A percentile compares a stretch with the other conserved stretches of the same genome.
phyloP scores from a whole-genome alignment of 129 eudicot genomes.

The Scalesia atractyloides region DNA sequence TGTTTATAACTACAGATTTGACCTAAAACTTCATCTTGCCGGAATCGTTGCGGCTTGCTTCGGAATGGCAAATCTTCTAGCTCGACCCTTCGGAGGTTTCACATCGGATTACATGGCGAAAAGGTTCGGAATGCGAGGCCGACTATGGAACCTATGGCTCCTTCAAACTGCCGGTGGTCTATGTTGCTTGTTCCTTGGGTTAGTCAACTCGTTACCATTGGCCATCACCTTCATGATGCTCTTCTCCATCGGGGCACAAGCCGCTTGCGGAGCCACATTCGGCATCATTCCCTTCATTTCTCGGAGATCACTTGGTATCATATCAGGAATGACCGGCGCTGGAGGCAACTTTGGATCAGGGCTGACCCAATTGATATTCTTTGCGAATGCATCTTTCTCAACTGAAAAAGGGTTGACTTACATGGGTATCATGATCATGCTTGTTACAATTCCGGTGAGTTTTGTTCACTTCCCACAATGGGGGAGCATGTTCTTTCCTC shows the following conservation, averaged over 20 bases:
- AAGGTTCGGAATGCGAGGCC: slow-evolving; percentile 79
- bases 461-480: slow-evolving; percentile 75
- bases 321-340: slow-evolving; percentile 83
- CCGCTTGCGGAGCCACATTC: slow-evolving; percentile 91
- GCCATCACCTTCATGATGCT: slow-evolving; percentile 71
- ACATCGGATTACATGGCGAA: slow-evolving; percentile 62
- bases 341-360: slow-evolving; percentile 93
- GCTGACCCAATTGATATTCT: slow-evolving; percentile 65
- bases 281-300: slow-evolving; percentile 87
- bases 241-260: slow-evolving; percentile 82
- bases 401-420: slow-evolving; percentile 51
- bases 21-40: slow-evolving; percentile 73
- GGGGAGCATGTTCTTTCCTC: slow-evolving; percentile 67
- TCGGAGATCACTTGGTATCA: slow-evolving; percentile 71
- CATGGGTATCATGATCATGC: slow-evolving; percentile 77
- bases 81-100: slow-evolving; percentile 81
- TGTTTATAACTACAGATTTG: slow-evolving; percentile 39
- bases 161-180: slow-evolving; percentile 82
- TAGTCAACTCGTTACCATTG: slow-evolving; percentile 46
- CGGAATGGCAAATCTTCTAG: slow-evolving; percentile 84
- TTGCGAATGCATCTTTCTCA: slow-evolving; percentile 49
- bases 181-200: slow-evolving; percentile 67
- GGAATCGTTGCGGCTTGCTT: slow-evolving; percentile 77
- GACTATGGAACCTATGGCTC: slow-evolving; percentile 85
- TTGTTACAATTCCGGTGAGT: slow-evolving; percentile 54